Evolutionary conservation across 257 asterid genomes (phyloP), one percentile per base, ranked within the genome.

Genomic region (Capsicum chinense): DNA sequence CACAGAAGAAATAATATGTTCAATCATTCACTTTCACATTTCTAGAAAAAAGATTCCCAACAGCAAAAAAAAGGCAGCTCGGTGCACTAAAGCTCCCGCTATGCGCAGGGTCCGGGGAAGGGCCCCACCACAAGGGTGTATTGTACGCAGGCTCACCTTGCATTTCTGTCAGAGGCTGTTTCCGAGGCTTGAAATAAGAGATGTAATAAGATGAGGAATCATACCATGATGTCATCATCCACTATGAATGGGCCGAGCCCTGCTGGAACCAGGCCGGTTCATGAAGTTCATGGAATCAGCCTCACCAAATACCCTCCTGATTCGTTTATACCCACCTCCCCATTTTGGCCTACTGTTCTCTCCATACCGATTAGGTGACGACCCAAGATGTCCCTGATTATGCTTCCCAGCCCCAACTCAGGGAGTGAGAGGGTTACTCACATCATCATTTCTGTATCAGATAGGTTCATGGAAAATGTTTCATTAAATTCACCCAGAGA

Each of bases 271-370:
- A 39, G 44, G 44, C 44, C 44, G 44, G 44, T 39, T 90, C 85
- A 87, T 60, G 64, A 66, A 69, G 37, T 80, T 78, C 84, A 60
- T 80, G 0, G 85, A 83, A 85, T 89, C 90, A 85, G 86, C 79
- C 19, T 89, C 93, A 70, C 85, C 90, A 60, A 60, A 60, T 60
- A 83, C 92, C 82, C 88, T 85, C 86, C 88, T 88, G 84, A 80
- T 79, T 84, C 88, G 86, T 73, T 87, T 92, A 86, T 91, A 83
- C 79, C 92, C 95, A n/a, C 94, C 92, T 42, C 95, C 95, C 64
- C 94, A 92, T 89, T 88, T 92, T 26, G 94, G 95, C 83, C 95
- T 92, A 78, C 89, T 84, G 13, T 92, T 89, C 80, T 90, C 92
- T 42, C 82, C 86, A n/a, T 52, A 83, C 6, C 66, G 48, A 47